phyloP scores from a whole-genome alignment of 1,139 yeast genomes.

The Hansenula anomala region DNA sequence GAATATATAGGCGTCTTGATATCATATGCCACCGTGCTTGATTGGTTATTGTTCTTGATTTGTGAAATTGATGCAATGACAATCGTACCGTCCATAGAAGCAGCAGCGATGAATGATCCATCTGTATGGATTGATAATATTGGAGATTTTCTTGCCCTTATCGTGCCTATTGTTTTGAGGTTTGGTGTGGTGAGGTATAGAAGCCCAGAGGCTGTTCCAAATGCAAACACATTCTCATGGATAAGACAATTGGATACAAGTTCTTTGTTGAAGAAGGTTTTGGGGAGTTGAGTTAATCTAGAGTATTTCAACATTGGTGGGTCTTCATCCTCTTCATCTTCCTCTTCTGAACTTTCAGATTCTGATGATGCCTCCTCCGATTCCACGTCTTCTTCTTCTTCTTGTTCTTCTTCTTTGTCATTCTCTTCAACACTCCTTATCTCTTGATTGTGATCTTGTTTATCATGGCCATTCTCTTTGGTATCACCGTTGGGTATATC shows the following conservation, averaged over 20 bases:
- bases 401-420: constrained; percentile 5
- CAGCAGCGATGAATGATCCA: constrained; percentile 73
- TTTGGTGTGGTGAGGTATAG: constrained; percentile 63
- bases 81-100: constrained; percentile 91
- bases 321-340: constrained; percentile 36
- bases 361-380: constrained; percentile 17
- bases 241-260: constrained; percentile 69
- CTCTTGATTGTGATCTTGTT: neutral
- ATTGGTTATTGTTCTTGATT: constrained; percentile 16
- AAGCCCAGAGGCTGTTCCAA: constrained; percentile 89
- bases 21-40: constrained; percentile 55
- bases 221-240: constrained; percentile 55
- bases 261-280: constrained; percentile 64
- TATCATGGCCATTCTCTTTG: neutral
- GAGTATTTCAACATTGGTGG: constrained; percentile 79
- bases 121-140: constrained; percentile 69
- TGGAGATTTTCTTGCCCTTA: constrained; percentile 84
- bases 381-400: constrained; percentile 11
- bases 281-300: constrained; percentile 60
- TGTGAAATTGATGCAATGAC: constrained; percentile 70
- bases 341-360: constrained; percentile 7
- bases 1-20: constrained; percentile 88
- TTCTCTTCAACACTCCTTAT: constrained; percentile 5
- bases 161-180: constrained; percentile 57
- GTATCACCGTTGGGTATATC: too few relatives aligned